These are phyloP conservation scores for Apiospora phragmitis DNA, from an alignment of 2,329 filamentous ascomycete species.

Conservation along the genomic window DNA sequence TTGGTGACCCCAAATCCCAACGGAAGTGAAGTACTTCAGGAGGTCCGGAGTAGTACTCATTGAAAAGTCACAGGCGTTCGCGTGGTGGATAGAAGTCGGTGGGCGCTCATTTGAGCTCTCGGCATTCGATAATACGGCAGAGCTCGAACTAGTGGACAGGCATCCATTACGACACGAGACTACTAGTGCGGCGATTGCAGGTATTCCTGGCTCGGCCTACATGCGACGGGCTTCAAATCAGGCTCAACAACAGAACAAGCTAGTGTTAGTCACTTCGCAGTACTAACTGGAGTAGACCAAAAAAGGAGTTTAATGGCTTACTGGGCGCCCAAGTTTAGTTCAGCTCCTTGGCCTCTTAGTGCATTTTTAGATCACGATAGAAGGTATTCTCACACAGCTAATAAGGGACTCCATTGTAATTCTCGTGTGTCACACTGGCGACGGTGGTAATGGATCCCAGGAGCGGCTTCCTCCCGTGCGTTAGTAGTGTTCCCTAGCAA, in stretches of 20 bases:
- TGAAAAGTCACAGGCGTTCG: too few species aligned
- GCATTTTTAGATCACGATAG: neutral
- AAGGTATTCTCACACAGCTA: too few species aligned
- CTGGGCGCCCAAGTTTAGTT: neutral
- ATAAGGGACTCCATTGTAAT: too few species aligned
- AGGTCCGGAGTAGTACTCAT: too few species aligned
- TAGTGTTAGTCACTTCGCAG: neutral
- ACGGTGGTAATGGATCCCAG: neutral
- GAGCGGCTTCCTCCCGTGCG: too few species aligned
- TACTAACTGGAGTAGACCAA: neutral
- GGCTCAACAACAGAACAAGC: neutral
- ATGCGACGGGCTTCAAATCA: neutral
- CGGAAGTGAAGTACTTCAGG: too few species aligned
- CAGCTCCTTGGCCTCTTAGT: neutral
- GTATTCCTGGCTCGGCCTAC: neutral
- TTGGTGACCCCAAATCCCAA: too few species aligned
- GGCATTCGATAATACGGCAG: neutral
- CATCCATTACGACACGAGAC: neutral
- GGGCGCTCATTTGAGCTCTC: too few species aligned
- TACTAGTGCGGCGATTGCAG: neutral
- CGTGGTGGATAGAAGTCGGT: too few species aligned
- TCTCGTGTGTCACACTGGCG: too few species aligned
- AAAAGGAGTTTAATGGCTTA: neutral
- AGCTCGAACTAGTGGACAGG: neutral
- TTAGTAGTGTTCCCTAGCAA: too few species aligned